These are phyloP conservation scores for Stachybotrys chlorohalonatus DNA, from an alignment of 2,329 filamentous ascomycete genomes.

Conservation along the genomic window DNA sequence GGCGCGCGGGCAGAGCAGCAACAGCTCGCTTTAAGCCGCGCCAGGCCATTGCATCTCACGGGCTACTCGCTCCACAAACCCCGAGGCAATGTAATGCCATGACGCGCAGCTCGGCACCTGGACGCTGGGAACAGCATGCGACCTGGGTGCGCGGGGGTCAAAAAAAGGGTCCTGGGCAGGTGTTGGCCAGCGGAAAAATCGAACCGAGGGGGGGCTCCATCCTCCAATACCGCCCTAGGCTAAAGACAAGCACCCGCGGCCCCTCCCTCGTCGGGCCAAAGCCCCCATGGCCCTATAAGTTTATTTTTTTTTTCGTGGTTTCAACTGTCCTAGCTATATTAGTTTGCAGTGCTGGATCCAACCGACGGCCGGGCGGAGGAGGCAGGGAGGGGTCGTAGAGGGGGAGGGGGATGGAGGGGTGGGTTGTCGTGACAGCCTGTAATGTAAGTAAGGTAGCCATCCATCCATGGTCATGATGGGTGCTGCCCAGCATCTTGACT, in stretches of 20 bases:
- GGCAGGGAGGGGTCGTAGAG: too few relatives aligned
- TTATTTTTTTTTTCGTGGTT: neutral
- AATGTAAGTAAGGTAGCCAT: too few relatives aligned
- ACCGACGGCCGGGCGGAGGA: too few relatives aligned
- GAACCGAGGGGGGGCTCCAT: constrained; percentile 5
- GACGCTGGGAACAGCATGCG: neutral
- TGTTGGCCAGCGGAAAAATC: constrained; percentile 9
- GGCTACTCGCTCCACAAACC: neutral
- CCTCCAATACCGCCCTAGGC: neutral
- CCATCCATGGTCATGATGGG: too few relatives aligned
- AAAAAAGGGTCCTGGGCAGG: neutral
- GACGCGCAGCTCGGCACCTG: neutral
- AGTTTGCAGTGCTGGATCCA: too few relatives aligned
- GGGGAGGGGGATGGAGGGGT: too few relatives aligned
- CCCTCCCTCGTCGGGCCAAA: neutral
- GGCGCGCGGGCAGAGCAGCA: neutral
- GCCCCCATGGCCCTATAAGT: neutral
- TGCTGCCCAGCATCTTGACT: too few relatives aligned
- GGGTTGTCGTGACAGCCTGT: too few relatives aligned
- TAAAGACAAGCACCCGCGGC: neutral
- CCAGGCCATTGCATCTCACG: neutral
- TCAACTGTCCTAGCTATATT: neutral
- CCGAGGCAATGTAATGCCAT: neutral
- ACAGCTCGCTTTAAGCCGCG: neutral
- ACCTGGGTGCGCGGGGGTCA: neutral